These are phyloP conservation scores for Mycena pura DNA, from an alignment of 768 basidiomycete species.

Conservation along the genomic window DNA sequence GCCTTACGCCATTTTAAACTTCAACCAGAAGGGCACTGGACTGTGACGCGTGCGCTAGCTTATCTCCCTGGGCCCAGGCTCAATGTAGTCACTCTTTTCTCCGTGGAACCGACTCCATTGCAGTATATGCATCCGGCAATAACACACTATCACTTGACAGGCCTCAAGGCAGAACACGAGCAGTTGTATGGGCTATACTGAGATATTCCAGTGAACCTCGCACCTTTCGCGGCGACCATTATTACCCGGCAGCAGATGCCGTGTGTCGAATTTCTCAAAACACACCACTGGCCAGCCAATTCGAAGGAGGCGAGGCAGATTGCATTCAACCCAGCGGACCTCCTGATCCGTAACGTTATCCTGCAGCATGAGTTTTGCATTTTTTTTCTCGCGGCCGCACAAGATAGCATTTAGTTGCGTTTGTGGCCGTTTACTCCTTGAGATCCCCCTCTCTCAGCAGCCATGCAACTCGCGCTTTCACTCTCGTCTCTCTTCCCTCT, in stretches of 20 bases:
- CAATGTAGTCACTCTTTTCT: conserved; percentile 4
- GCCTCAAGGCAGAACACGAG: conserved; percentile 61
- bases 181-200: conserved; percentile 24
- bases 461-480: conserved; percentile 28
- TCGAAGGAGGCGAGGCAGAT: conserved; percentile 13
- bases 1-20: conserved; percentile 12
- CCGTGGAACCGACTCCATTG: conserved; percentile 8
- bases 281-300: conserved; percentile 8
- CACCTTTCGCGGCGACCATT: conserved; percentile 2
- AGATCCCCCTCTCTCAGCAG: conserved; percentile 5
- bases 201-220: conserved; percentile 3
- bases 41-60: conserved; percentile 1
- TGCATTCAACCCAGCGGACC: conserved; percentile 1
- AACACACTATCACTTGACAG: conserved; percentile 22
- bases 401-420: conserved; percentile 7
- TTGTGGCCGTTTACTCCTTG: background rate
- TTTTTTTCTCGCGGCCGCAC: background rate
- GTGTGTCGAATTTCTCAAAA: conserved; percentile 14
- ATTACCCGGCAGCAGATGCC: conserved; percentile 1
- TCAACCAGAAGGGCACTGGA: conserved; percentile 4
- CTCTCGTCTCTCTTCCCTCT: conserved; percentile 30
- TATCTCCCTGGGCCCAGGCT: conserved; percentile 1
- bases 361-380: conserved; percentile 10
- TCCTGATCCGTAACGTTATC: conserved; percentile 22
- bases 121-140: conserved; percentile 22